Conservation (phyloP, 352 stramenopile species). For the Pelagophyceae sp. region DNA sequence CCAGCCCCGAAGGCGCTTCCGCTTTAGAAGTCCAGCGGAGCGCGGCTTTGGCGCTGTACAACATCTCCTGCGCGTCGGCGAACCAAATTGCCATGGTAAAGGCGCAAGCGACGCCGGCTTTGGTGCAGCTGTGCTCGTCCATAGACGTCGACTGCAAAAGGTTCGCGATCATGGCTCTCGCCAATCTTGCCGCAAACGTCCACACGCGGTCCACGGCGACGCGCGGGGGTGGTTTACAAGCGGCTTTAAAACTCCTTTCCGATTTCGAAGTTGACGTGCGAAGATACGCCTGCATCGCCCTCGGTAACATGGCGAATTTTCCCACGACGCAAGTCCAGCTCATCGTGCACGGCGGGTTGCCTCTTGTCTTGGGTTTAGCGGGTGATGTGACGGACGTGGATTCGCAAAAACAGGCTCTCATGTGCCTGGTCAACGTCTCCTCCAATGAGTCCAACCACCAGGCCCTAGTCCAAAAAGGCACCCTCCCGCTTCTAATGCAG, state of each 20-base stretch:
- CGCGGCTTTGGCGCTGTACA: constrained; percentile 81
- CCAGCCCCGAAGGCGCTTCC: constrained; percentile 9
- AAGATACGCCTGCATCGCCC: constrained; percentile 81
- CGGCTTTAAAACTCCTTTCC: constrained; percentile 68
- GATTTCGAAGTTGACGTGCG: constrained; percentile 69
- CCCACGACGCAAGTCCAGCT: constrained; percentile 73
- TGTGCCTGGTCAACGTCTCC: constrained; percentile 84
- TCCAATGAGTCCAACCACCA: constrained; percentile 85
- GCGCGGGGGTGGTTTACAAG: constrained; percentile 76
- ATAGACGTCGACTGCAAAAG: constrained; percentile 81
- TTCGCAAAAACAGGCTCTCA: constrained; percentile 77
- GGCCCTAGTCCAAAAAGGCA: constrained; percentile 71
- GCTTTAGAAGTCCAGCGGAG: constrained; percentile 78
- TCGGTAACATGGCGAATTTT: constrained; percentile 87
- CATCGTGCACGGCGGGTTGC: constrained; percentile 79
- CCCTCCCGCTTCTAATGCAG: constrained; percentile 64
- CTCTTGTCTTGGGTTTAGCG: constrained; percentile 66
- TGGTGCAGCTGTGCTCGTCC: constrained; percentile 67
- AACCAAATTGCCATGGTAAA: constrained; percentile 81
- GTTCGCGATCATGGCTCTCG: constrained; percentile 85
- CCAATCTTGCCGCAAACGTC: constrained; percentile 85
- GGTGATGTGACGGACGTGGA: constrained; percentile 54
- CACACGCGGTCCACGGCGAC: constrained; percentile 72
- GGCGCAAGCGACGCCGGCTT: constrained; percentile 64
- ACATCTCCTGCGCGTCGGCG: constrained; percentile 76